phyloP scores from a whole-genome alignment of 331 rosid genomes.

The Prunus yedoensis region DNA sequence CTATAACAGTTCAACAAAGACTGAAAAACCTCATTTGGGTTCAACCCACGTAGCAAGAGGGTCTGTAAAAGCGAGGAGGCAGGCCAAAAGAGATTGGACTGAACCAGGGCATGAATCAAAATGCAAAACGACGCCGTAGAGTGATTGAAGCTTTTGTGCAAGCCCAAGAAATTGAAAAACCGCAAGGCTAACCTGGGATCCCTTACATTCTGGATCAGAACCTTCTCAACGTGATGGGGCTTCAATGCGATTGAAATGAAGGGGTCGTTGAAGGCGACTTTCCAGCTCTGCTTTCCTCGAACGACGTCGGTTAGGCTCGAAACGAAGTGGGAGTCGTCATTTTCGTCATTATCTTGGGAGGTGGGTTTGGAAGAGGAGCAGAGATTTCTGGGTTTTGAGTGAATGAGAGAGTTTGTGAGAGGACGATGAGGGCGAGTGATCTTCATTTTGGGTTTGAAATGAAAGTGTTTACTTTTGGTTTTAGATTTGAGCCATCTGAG shows the following conservation, averaged over 20 bases:
- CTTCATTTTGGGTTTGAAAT: slow-evolving; percentile 36
- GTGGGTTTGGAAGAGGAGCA: slow-evolving; percentile 21
- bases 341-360: slow-evolving; percentile 35
- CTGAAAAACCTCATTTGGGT: slow-evolving; percentile 48
- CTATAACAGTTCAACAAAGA: slow-evolving; percentile 38
- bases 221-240: slow-evolving; percentile 64
- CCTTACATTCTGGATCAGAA: slow-evolving; percentile 51
- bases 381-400: slow-evolving; percentile 24
- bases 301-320: slow-evolving; percentile 50
- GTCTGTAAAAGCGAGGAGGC: slow-evolving; percentile 83
- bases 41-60: slow-evolving; percentile 60
- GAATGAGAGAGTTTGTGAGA: slow-evolving; percentile 18
- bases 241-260: slow-evolving; percentile 49
- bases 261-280: slow-evolving; percentile 50
- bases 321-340: slow-evolving; percentile 55
- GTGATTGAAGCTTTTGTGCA: slow-evolving; percentile 69
- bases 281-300: slow-evolving; percentile 82
- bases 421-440: slow-evolving; percentile 26
- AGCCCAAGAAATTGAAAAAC: slow-evolving; percentile 86
- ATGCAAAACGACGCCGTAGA: slow-evolving; percentile 70
- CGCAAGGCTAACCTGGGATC: slow-evolving; percentile 78
- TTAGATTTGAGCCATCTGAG: slow-evolving; percentile 12
- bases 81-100: slow-evolving; percentile 61
- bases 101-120: slow-evolving; percentile 67
- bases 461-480: background rate